Percentiles rank a stretch among this genome's conserved stretches.
Conservation (phyloP, 2,329 filamentous ascomycete genomes). For the Ophiosphaerella herpotricha region DNA sequence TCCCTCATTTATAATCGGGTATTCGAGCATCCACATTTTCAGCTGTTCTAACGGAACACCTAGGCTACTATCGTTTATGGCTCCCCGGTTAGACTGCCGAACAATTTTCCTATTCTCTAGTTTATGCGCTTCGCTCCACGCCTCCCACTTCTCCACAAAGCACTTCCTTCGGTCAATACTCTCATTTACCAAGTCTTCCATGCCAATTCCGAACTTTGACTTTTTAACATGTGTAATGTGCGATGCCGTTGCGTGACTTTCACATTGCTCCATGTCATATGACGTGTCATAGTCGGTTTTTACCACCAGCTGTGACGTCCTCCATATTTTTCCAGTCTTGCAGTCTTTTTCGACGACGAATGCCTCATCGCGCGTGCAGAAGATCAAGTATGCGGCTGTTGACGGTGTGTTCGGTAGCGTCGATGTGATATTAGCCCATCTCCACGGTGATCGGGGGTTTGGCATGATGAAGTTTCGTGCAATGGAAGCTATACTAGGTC, state of each 20-base stretch:
- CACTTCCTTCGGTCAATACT: conserved; percentile 41
- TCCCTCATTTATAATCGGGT: conserved; percentile 60
- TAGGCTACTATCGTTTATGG: background rate
- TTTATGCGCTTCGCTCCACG: conserved; percentile 2
- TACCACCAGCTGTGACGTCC: conserved; percentile 57
- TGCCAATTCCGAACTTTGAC: conserved; percentile 14
- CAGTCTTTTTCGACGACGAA: conserved; percentile 63
- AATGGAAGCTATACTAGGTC: conserved; percentile 59
- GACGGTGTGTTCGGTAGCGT: conserved; percentile 48
- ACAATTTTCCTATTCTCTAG: conserved; percentile 14
- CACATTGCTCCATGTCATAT: conserved; percentile 10
- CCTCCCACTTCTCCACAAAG: conserved; percentile 34
- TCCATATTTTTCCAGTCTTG: conserved; percentile 50
- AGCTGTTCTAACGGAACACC: conserved; percentile 46
- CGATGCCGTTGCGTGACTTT: background rate
- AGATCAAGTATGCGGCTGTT: conserved; percentile 62
- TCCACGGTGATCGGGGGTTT: background rate
- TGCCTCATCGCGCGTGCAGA: conserved; percentile 56
- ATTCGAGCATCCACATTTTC: conserved; percentile 55
- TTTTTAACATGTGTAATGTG: conserved; percentile 12
- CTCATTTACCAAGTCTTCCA: conserved; percentile 39
- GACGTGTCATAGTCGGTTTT: conserved; percentile 61
- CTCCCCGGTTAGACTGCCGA: too few relatives aligned
- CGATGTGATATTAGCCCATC: conserved; percentile 27
- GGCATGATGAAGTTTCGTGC: conserved; percentile 53